phyloP scores from a whole-genome alignment of 176 grass and related monocot genomes.

The Puccinellia tenuiflora region DNA sequence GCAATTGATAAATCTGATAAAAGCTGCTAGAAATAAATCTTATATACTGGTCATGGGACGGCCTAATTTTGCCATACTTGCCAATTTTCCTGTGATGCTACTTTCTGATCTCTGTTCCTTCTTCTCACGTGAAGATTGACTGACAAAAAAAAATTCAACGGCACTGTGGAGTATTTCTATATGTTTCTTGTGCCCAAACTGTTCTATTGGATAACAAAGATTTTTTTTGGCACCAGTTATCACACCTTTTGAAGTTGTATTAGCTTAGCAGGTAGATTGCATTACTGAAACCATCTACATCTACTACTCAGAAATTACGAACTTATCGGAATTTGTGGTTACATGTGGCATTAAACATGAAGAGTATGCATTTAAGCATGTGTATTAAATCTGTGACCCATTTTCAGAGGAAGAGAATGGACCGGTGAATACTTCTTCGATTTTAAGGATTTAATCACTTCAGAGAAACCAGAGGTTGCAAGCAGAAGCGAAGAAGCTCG shows the following conservation, averaged over 20 bases:
- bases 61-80: constrained; percentile 84
- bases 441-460: constrained; percentile 73
- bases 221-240: constrained; percentile 84
- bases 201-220: constrained; percentile 97
- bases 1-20: constrained; percentile 91
- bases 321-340: not conserved
- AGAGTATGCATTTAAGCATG: not conserved
- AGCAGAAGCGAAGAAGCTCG: constrained; percentile 59
- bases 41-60: constrained; percentile 92
- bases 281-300: not conserved
- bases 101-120: not conserved
- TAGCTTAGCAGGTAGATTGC: constrained; percentile 71
- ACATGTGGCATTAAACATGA: not conserved
- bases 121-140: not conserved
- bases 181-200: constrained; percentile 97
- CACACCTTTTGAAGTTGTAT: constrained; percentile 88
- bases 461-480: constrained; percentile 24
- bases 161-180: constrained; percentile 90
- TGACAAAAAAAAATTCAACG: constrained; percentile 12
- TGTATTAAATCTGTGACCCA: not conserved
- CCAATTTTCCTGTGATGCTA: constrained; percentile 90
- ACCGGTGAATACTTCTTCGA: constrained; percentile 86
- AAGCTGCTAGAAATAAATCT: constrained; percentile 81
- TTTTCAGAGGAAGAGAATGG: constrained; percentile 83
- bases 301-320: not conserved